These are phyloP conservation scores for Colletotrichum neosansevieriae DNA, from an alignment of 2,329 filamentous ascomycete species.

Conservation along the genomic window DNA sequence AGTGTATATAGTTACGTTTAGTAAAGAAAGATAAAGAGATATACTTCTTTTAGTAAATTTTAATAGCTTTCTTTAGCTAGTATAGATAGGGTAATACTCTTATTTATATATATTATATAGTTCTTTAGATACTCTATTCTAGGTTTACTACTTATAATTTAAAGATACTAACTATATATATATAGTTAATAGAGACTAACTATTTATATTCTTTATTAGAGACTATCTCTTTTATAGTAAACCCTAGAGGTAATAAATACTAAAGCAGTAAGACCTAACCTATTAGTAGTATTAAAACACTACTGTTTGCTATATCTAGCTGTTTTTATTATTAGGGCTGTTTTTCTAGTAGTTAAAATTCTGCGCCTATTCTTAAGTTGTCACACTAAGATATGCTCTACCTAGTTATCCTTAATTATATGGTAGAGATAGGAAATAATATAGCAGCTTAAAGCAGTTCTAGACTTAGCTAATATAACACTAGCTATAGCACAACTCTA, in stretches of 20 bases:
- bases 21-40: constrained; percentile 4
- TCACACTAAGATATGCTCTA: background rate
- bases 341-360: background rate
- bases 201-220: background rate
- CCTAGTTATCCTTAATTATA: background rate
- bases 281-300: background rate
- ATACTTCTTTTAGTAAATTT: background rate
- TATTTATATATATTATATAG: background rate
- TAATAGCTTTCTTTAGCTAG: background rate
- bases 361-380: background rate
- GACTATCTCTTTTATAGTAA: background rate
- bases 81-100: background rate
- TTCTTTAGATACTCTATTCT: background rate
- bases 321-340: background rate
- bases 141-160: background rate
- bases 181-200: background rate
- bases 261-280: background rate
- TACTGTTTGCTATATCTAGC: background rate
- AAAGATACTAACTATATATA: background rate
- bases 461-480: background rate
- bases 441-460: background rate
- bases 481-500: background rate
- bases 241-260: background rate
- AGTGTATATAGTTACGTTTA: constrained; percentile 12
- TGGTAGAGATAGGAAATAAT: background rate